Percentiles rank a stretch among this genome's conserved stretches.
phyloP scores from a whole-genome alignment of 306 rosid species.

The Medicago truncatula region MtrunA17r5.0-ANR NC_053048.1:46153001-46153500 shows the following conservation, averaged over 20 bases:
- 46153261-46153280: conserved; percentile 18
- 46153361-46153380: conserved; percentile 66
- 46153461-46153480: conserved; percentile 29
- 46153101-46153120: neutral
- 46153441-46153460: conserved; percentile 38
- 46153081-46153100: neutral
- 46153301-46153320: conserved; percentile 33
- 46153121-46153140: conserved; percentile 2
- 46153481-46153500: conserved; percentile 35
- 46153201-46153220: conserved; percentile 24
- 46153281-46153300: conserved; percentile 20
- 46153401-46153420: conserved; percentile 39
- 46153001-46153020: neutral
- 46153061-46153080: neutral
- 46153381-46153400: conserved; percentile 76
- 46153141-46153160: neutral
- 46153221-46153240: conserved; percentile 30
- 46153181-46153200: conserved; percentile 11
- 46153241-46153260: conserved; percentile 9
- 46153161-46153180: neutral
- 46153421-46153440: conserved; percentile 32
- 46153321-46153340: conserved; percentile 93
- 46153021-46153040: neutral
- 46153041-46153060: neutral
- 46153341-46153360: conserved; percentile 78